Evolutionary conservation across 176 grass and related monocot species (phyloP).

Genomic region (Areca catechu): DNA sequence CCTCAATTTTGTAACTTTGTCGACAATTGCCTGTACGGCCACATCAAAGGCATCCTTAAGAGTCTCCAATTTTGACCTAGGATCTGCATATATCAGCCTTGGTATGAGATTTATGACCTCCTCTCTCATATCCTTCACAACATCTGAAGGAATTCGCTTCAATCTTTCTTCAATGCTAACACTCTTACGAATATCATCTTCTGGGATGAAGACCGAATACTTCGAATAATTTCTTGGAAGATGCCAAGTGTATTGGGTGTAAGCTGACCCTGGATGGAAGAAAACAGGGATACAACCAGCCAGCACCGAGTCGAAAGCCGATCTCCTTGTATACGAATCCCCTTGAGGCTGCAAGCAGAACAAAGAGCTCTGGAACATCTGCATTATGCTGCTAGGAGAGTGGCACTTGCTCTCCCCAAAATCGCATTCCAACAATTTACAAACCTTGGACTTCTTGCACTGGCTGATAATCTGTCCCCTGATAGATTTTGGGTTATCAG

Average conservation of each 20-base stretch:
- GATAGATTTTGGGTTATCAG: slow-evolving; percentile 77
- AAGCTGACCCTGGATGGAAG: slow-evolving; percentile 95
- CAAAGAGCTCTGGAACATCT: slow-evolving; percentile 93
- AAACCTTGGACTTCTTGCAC: slow-evolving; percentile 60
- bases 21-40: slow-evolving; percentile 62
- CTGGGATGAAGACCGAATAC: slow-evolving; percentile 92
- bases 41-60: slow-evolving; percentile 89
- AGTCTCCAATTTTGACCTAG: slow-evolving; percentile 80
- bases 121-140: slow-evolving; percentile 65
- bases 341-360: slow-evolving; percentile 97
- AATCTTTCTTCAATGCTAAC: slow-evolving; percentile 62
- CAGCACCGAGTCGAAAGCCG: slow-evolving; percentile 86
- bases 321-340: slow-evolving; percentile 89
- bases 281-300: slow-evolving; percentile 97
- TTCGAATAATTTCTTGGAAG: slow-evolving; percentile 83
- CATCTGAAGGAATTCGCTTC: slow-evolving; percentile 43
- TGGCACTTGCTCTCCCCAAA: slow-evolving; percentile 95
- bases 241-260: slow-evolving; percentile 91
- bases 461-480: slow-evolving; percentile 76
- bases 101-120: slow-evolving; percentile 89
- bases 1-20: slow-evolving; percentile 73
- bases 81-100: slow-evolving; percentile 82
- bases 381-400: slow-evolving; percentile 81
- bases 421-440: slow-evolving; percentile 85
- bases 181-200: slow-evolving; percentile 43